Conservation (phyloP, 495 filamentous ascomycete species). For the Tuber umbilicatum region DNA sequence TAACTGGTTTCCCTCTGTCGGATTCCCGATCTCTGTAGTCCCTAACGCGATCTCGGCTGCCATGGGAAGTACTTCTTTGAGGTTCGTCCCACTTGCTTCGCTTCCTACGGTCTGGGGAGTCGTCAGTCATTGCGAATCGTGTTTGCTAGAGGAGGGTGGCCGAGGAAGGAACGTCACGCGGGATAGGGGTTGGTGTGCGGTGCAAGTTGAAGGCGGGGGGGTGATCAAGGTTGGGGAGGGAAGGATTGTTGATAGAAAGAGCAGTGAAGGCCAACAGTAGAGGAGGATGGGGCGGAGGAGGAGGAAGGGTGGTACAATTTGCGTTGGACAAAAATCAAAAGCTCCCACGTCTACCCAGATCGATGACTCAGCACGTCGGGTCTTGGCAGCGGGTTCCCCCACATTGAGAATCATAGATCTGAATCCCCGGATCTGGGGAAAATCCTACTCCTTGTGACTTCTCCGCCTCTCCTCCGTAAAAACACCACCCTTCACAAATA, state of each 20-base stretch:
- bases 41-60: conserved; percentile 22
- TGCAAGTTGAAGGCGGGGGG: not conserved
- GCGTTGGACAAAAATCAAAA: not conserved
- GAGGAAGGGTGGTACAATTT: not conserved
- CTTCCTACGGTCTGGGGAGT: conserved; percentile 38
- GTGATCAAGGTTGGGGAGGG: conserved; percentile 6
- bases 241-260: not conserved
- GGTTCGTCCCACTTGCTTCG: conserved; percentile 42
- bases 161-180: not conserved
- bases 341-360: not conserved
- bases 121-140: conserved; percentile 33
- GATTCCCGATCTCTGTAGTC: conserved; percentile 32
- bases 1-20: conserved; percentile 31
- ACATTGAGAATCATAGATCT: not conserved
- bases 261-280: not conserved
- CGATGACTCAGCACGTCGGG: not conserved
- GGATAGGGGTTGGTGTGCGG: not conserved
- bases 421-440: not conserved
- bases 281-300: not conserved
- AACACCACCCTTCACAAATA: conserved; percentile 3
- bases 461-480: not conserved
- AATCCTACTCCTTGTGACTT: not conserved
- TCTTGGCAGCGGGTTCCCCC: not conserved
- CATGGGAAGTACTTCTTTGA: conserved; percentile 23
- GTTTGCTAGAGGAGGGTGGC: not conserved